A percentile compares a stretch with the other conserved stretches of the same genome.
Evolutionary conservation across 1,139 yeast genomes (phyloP).

Genomic region (Suhomyces taliae): DNA sequence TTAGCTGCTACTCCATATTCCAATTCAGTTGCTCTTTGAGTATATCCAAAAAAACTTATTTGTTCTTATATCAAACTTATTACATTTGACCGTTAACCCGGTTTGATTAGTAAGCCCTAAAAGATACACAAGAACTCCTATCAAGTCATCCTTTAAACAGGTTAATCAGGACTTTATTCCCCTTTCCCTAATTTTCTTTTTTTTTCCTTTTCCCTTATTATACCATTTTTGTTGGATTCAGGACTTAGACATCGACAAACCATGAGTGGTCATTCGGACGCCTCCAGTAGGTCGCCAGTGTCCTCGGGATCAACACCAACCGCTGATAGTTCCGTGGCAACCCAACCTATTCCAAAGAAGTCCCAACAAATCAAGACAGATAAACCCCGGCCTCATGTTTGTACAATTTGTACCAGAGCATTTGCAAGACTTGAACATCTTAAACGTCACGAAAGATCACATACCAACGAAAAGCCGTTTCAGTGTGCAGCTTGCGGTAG

Average conservation of each 20-base stretch:
- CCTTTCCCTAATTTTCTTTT: background rate
- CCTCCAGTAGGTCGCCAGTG: constrained; percentile 6
- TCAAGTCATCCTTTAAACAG: background rate
- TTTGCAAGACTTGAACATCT: constrained; percentile 35
- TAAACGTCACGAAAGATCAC: constrained; percentile 35
- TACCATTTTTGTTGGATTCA: background rate
- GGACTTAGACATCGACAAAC: background rate
- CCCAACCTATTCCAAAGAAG: constrained; percentile 83
- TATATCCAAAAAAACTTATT: no score
- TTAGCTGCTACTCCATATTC: background rate
- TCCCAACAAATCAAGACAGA: constrained; percentile 81
- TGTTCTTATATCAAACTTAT: no score
- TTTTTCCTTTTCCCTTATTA: background rate
- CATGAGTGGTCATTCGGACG: constrained; percentile 7
- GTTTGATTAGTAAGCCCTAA: no score
- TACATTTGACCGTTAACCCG: no score
- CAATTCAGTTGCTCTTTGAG: no score
- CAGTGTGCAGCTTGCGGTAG: constrained; percentile 54
- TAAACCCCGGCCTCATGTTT: constrained; percentile 35
- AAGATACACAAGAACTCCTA: background rate
- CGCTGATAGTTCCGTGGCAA: constrained; percentile 12
- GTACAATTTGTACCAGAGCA: constrained; percentile 31
- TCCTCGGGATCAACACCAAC: constrained; percentile 8
- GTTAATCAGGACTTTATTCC: background rate
- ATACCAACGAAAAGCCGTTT: constrained; percentile 36